phyloP scores from a whole-genome alignment of 2,329 filamentous ascomycete species.

The Calonectria naviculata region DNA sequence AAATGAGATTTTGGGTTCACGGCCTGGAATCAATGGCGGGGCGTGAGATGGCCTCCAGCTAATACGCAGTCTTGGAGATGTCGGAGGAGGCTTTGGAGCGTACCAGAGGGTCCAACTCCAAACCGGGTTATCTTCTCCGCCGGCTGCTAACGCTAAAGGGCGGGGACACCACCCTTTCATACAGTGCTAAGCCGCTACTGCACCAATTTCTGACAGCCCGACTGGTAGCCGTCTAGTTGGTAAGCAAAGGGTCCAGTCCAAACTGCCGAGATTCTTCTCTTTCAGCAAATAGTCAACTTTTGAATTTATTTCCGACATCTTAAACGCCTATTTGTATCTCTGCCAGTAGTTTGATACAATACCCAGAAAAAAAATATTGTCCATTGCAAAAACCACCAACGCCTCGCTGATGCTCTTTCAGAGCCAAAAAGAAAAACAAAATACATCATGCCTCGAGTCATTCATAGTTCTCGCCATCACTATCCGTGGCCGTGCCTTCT shows the following conservation, averaged over 20 bases:
- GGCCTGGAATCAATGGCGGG: not conserved
- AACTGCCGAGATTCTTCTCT: not conserved
- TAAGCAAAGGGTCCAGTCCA: not conserved
- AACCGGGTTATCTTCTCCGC: slow-evolving; percentile 12
- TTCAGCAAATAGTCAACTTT: not conserved
- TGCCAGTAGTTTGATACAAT: not conserved
- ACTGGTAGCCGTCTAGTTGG: not conserved
- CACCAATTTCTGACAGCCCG: not conserved
- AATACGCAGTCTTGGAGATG: not conserved
- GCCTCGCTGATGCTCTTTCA: slow-evolving; percentile 22
- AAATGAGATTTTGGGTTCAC: not conserved
- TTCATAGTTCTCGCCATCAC: slow-evolving; percentile 55
- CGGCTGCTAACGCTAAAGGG: slow-evolving; percentile 1
- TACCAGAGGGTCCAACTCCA: slow-evolving; percentile 2
- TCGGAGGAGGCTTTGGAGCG: slow-evolving; percentile 6
- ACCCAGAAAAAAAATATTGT: not conserved
- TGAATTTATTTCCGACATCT: not conserved
- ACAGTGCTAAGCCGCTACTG: not conserved
- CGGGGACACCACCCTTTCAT: not conserved
- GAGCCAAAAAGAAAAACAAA: slow-evolving; percentile 10
- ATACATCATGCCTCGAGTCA: slow-evolving; percentile 28
- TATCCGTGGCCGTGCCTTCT: slow-evolving; percentile 64
- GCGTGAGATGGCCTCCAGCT: not conserved
- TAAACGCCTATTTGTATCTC: not conserved
- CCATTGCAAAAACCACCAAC: slow-evolving; percentile 13